Evolutionary conservation across 805 yeast species (phyloP), one percentile per base, ranked within the genome.

Genomic region (Ogataea trehaloabstinens): DNA sequence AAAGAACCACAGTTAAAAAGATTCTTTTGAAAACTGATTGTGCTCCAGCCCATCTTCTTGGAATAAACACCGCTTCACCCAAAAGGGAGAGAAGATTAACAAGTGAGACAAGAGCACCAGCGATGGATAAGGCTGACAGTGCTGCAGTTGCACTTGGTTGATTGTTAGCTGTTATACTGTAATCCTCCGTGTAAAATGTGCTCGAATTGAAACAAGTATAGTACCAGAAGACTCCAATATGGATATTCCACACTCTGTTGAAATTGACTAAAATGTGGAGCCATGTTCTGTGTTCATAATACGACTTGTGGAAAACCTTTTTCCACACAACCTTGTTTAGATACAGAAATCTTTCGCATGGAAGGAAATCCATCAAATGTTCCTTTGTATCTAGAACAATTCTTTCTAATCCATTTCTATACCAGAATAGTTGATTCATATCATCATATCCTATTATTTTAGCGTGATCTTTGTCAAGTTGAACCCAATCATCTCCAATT

Each of bases 371-470:
- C 60, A 85, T 73, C 18, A 85, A 56, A 31, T 61, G 61, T 4
- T 58, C 56, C 32, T 68, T 69, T 30, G 70, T 70, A 3, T 61
- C 52, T 22, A 83, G 55, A 2, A 63, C 61, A 15, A 88, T 70
- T 35, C 71, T 70, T 45, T 77, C 78, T 37, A 88, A 66, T 0
- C 93, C 88, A 44, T 78, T 73, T 3, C 78, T 70, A 50, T 83
- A 80, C 96, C 96, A 88, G 55, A 88, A 88, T 27, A 84, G 66
- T 53, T 88, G 96, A 56, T 88, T 88, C 59, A 88, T 80, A 59
- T 88, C 96, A 64, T 88, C 96, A 59, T 88, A 88, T 0, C 96
- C 96, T 42, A 88, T 80, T 4, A 77, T 76, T 19, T 74, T 64
- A 12, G 77, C 70, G 55, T 88, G 91, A 53, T 84, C 91, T 40